Percentiles rank a stretch among this genome's conserved stretches.
Evolutionary conservation across 768 basidiomycete species (phyloP).

Genomic region (Auriculariales sp.): DNA sequence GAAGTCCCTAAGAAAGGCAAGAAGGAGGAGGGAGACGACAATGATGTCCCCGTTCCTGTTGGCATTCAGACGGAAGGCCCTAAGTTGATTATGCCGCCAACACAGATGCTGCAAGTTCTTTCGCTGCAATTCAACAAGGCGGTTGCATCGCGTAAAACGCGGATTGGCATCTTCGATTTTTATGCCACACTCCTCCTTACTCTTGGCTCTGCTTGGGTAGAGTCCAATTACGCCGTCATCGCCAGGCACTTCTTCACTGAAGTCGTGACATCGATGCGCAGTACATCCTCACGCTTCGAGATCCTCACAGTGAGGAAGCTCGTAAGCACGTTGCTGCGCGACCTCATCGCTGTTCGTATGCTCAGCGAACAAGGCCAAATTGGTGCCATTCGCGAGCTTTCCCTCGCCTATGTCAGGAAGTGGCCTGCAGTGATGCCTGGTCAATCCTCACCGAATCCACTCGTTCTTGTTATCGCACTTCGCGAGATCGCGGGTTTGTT

Average conservation of each 20-base stretch:
- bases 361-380: constrained; percentile 92
- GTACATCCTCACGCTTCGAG: constrained; percentile 50
- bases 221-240: constrained; percentile 69
- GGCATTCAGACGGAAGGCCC: constrained; percentile 35
- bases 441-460: constrained; percentile 48
- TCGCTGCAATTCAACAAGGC: constrained; percentile 72
- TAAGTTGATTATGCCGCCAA: constrained; percentile 54
- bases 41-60: constrained; percentile 28
- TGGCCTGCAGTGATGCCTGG: constrained; percentile 93
- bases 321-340: constrained; percentile 64
- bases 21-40: constrained; percentile 45
- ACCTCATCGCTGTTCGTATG: constrained; percentile 78
- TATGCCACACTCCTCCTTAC: constrained; percentile 64
- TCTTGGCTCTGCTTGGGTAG: constrained; percentile 67
- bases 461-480: constrained; percentile 58
- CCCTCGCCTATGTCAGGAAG: constrained; percentile 66
- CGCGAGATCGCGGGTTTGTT: constrained; percentile 76
- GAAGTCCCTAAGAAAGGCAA: constrained; percentile 36
- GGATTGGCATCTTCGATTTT: constrained; percentile 80
- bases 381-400: constrained; percentile 73
- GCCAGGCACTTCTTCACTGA: constrained; percentile 67
- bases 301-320: constrained; percentile 53
- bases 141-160: constrained; percentile 47
- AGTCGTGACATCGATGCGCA: constrained; percentile 46
- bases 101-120: constrained; percentile 72